Evolutionary conservation across 805 yeast genomes (phyloP).

Genomic region (Brettanomyces custersianus): DNA sequence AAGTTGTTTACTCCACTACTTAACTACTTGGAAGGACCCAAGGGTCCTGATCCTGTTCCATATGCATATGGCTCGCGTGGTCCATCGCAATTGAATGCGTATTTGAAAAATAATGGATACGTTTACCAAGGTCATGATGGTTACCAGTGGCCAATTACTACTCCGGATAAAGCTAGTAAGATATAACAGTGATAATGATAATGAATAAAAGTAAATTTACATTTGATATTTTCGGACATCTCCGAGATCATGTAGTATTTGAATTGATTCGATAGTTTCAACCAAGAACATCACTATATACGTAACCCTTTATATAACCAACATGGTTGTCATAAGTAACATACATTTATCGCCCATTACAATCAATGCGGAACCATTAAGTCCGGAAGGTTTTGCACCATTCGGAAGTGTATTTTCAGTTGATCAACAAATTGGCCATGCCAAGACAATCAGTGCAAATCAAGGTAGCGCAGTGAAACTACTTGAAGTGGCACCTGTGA

Average conservation of each 20-base stretch:
- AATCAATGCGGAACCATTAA: slow-evolving; percentile 25
- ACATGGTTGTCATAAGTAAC: not conserved
- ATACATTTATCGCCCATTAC: not conserved
- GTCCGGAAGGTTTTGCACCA: slow-evolving; percentile 55
- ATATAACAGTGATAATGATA: slow-evolving; percentile 21
- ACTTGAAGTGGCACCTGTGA: slow-evolving; percentile 61
- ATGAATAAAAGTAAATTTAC: not conserved
- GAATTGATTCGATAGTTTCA: not conserved
- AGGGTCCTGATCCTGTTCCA: slow-evolving; percentile 56
- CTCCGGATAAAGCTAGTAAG: slow-evolving; percentile 29
- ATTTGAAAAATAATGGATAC: slow-evolving; percentile 64
- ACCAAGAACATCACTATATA: too few relatives aligned
- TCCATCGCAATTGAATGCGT: slow-evolving; percentile 56
- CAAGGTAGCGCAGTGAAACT: slow-evolving; percentile 90
- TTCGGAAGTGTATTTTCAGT: slow-evolving; percentile 79
- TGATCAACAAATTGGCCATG: slow-evolving; percentile 51
- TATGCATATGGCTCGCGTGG: slow-evolving; percentile 93
- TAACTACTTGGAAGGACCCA: slow-evolving; percentile 62
- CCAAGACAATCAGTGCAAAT: slow-evolving; percentile 52
- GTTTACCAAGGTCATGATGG: slow-evolving; percentile 50
- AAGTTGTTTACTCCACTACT: slow-evolving; percentile 85
- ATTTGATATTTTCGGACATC: not conserved
- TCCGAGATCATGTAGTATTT: not conserved
- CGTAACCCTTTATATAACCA: slow-evolving; percentile 2
- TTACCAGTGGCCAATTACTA: slow-evolving; percentile 89